Evolutionary conservation across 1,284 basidiomycete species (phyloP).

Genomic region (Ustilago cynodontis): DNA sequence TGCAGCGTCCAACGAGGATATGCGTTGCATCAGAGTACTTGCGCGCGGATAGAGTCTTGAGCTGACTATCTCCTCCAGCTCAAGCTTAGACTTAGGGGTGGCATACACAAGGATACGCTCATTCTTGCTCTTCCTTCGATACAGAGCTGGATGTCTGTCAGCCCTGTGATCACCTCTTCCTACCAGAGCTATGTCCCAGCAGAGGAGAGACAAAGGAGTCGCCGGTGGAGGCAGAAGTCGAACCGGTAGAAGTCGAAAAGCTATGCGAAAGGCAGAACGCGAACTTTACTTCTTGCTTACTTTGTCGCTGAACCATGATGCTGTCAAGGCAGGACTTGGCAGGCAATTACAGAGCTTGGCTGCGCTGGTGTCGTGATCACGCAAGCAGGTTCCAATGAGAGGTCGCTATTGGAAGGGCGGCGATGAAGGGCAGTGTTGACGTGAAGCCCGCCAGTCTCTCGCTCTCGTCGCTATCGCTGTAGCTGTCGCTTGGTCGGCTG

Average conservation of each 20-base stretch:
- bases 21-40: no score
- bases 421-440: background rate
- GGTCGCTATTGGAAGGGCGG: background rate
- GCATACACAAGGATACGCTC: background rate
- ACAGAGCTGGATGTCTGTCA: constrained; percentile 2
- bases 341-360: background rate
- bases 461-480: background rate
- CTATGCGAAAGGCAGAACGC: background rate
- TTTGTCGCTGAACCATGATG: background rate
- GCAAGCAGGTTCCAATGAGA: background rate
- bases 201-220: no score
- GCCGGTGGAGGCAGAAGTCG: no score
- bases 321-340: background rate
- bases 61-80: background rate
- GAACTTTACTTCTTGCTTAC: background rate
- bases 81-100: background rate
- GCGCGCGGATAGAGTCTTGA: background rate
- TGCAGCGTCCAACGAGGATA: no score
- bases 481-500: background rate
- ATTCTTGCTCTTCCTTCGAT: background rate
- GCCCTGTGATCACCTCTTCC: background rate
- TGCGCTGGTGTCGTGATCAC: constrained; percentile 3
- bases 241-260: background rate
- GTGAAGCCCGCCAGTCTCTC: background rate
- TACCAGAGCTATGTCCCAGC: no score